Percentiles rank a stretch among this genome's conserved stretches.
Evolutionary conservation across 805 yeast genomes (phyloP).

Genomic region (Wickerhamomyces kurtzmanii): DNA sequence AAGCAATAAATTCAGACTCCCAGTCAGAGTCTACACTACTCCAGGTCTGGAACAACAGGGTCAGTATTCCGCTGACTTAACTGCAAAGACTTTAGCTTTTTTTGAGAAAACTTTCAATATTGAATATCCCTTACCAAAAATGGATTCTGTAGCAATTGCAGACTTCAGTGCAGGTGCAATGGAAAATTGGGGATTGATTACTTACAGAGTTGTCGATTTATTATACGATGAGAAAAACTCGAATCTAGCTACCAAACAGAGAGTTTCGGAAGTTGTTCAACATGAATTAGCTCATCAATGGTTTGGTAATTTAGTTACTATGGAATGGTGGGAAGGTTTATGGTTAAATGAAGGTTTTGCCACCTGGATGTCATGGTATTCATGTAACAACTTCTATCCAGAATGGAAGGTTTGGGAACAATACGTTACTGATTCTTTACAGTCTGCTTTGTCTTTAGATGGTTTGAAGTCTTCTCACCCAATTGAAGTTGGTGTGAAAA

Average conservation of each 20-base stretch:
- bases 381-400: conserved; percentile 66
- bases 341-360: conserved; percentile 90
- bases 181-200: conserved; percentile 81
- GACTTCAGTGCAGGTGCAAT: conserved; percentile 84
- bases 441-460: conserved; percentile 66
- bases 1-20: conserved; percentile 53
- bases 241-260: conserved; percentile 49
- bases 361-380: conserved; percentile 86
- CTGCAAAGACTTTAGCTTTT: conserved; percentile 66
- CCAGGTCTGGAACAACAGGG: conserved; percentile 70
- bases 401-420: conserved; percentile 86
- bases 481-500: conserved; percentile 71
- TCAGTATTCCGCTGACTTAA: conserved; percentile 60
- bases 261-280: conserved; percentile 80
- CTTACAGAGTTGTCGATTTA: conserved; percentile 70
- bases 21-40: conserved; percentile 74
- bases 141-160: conserved; percentile 76
- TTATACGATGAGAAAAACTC: conserved; percentile 65
- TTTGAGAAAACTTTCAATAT: conserved; percentile 68
- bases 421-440: conserved; percentile 70
- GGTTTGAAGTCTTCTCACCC: conserved; percentile 80
- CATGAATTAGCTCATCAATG: conserved; percentile 90
- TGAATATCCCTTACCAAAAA: conserved; percentile 70
- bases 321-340: conserved; percentile 90
- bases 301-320: conserved; percentile 85